Conservation (phyloP, 2,329 filamentous ascomycete species). For the Pyricularia sp. region DNA sequence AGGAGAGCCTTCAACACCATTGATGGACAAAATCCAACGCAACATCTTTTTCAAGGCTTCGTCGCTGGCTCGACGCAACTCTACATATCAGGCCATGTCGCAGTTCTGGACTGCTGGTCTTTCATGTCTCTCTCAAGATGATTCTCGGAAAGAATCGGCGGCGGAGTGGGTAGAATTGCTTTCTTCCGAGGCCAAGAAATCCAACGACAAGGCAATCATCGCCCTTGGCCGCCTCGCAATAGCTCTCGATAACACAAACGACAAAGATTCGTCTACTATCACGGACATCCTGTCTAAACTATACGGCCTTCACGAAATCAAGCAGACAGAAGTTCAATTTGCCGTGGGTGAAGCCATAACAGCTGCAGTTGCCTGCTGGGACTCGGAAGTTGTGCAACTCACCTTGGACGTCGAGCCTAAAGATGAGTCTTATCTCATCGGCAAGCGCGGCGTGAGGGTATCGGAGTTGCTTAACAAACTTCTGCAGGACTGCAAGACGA, state of each 20-base stretch:
- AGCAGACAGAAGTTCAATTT: constrained; percentile 82
- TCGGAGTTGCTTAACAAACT: constrained; percentile 59
- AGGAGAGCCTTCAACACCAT: neutral
- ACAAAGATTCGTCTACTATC: constrained; percentile 29
- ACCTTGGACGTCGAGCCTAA: constrained; percentile 63
- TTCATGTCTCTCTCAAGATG: constrained; percentile 15
- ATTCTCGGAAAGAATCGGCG: constrained; percentile 18
- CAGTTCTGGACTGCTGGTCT: constrained; percentile 35
- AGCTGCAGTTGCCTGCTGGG: constrained; percentile 70
- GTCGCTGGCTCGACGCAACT: constrained; percentile 5
- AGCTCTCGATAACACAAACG: constrained; percentile 30
- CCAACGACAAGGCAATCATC: constrained; percentile 73
- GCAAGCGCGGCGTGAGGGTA: constrained; percentile 31
- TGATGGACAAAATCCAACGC: neutral
- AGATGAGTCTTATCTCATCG: constrained; percentile 19
- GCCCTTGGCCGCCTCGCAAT: constrained; percentile 70
- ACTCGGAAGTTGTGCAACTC: constrained; percentile 67
- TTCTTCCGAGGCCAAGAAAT: constrained; percentile 61
- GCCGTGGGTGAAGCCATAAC: constrained; percentile 82
- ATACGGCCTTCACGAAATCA: constrained; percentile 72
- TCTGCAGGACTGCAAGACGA: constrained; percentile 67
- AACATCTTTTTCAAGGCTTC: constrained; percentile 25
- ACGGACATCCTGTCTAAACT: constrained; percentile 55
- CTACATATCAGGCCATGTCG: constrained; percentile 32
- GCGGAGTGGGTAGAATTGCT: constrained; percentile 52